Percentiles rank a stretch among this genome's conserved stretches.
Evolutionary conservation across 129 eudicot genomes (phyloP).

Genomic region (Centrapalus pauciflorus): DNA sequence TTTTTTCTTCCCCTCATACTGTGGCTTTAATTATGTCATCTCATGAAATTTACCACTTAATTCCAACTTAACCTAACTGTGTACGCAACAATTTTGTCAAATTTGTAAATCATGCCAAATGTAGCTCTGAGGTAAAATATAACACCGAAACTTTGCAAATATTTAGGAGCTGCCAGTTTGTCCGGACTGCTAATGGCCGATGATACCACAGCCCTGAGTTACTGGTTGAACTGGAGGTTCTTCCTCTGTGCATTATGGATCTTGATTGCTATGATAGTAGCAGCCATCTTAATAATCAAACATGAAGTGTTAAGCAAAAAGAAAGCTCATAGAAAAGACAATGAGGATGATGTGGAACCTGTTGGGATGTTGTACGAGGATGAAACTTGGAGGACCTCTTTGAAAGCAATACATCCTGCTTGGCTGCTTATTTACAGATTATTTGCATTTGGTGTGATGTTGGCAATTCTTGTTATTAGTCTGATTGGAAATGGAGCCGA

Average conservation of each 20-base stretch:
- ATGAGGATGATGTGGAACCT: slow-evolving; percentile 22
- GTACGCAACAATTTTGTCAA: background rate
- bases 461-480: slow-evolving; percentile 45
- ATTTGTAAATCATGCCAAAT: background rate
- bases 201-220: slow-evolving; percentile 50
- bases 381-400: slow-evolving; percentile 75
- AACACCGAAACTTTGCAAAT: background rate
- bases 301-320: slow-evolving; percentile 48
- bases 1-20: background rate
- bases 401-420: slow-evolving; percentile 53
- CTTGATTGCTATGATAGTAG: slow-evolving; percentile 30
- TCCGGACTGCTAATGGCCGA: slow-evolving; percentile 37
- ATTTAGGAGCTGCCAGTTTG: slow-evolving; percentile 25
- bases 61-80: background rate
- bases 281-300: slow-evolving; percentile 46
- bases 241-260: slow-evolving; percentile 72
- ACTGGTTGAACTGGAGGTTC: slow-evolving; percentile 96
- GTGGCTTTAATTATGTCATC: background rate
- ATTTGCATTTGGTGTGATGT: slow-evolving; percentile 54
- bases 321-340: slow-evolving; percentile 29
- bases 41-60: background rate
- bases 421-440: slow-evolving; percentile 69
- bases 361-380: slow-evolving; percentile 48
- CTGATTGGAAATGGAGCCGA: slow-evolving; percentile 34
- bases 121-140: background rate